phyloP scores from a whole-genome alignment of 352 stramenopile genomes.

The Globisporangium cederbergense region DNA sequence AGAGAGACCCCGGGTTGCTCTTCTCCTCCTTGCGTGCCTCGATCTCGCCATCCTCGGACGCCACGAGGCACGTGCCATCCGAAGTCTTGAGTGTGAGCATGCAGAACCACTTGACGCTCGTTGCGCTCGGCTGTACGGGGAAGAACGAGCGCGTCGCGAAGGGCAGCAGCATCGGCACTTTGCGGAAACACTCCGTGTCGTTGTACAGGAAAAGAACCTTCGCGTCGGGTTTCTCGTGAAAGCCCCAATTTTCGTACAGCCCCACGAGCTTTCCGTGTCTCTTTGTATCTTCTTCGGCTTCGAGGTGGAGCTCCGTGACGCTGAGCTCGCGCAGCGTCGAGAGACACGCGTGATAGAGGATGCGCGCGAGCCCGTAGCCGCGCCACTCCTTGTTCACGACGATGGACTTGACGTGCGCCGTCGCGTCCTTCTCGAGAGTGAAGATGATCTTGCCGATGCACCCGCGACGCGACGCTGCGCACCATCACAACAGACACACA shows the following conservation, averaged over 20 bases:
- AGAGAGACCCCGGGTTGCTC: slow-evolving; percentile 42
- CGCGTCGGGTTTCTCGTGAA: slow-evolving; percentile 42
- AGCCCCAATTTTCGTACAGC: slow-evolving; percentile 73
- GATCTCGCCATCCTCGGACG: slow-evolving; percentile 62
- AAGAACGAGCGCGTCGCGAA: slow-evolving; percentile 37
- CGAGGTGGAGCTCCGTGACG: slow-evolving; percentile 47
- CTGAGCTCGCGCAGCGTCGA: slow-evolving; percentile 57
- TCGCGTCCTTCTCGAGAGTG: slow-evolving; percentile 52
- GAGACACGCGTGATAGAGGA: slow-evolving; percentile 75
- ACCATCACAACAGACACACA: background rate
- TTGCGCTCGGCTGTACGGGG: slow-evolving; percentile 35
- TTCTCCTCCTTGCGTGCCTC: slow-evolving; percentile 27
- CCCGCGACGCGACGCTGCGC: slow-evolving; percentile 43
- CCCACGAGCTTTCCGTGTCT: slow-evolving; percentile 58
- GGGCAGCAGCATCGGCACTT: slow-evolving; percentile 71
- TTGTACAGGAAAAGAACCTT: slow-evolving; percentile 84
- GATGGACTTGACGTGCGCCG: slow-evolving; percentile 77
- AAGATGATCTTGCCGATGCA: slow-evolving; percentile 81
- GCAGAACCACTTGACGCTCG: slow-evolving; percentile 50
- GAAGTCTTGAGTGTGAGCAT: slow-evolving; percentile 67
- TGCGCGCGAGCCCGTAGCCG: slow-evolving; percentile 61
- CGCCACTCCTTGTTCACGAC: slow-evolving; percentile 66
- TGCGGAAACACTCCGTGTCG: slow-evolving; percentile 78
- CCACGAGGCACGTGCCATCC: slow-evolving; percentile 67
- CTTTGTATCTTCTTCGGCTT: slow-evolving; percentile 66